Percentiles rank a stretch among this genome's conserved stretches.
Conservation (phyloP, 1,284 basidiomycete species). For the Ganoderma sinense region DNA sequence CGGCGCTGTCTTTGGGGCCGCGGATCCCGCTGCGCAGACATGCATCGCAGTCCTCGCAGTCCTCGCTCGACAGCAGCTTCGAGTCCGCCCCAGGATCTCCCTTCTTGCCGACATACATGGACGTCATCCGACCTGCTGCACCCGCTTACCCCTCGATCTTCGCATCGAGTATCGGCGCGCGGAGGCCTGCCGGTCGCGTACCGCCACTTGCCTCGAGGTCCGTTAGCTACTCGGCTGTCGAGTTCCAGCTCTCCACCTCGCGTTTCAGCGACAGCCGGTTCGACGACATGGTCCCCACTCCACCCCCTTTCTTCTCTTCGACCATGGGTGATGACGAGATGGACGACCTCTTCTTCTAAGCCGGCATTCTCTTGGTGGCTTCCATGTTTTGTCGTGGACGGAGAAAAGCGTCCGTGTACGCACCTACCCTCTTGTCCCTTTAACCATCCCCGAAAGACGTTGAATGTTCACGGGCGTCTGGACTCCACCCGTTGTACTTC, state of each 20-base stretch:
- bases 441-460: slow-evolving; percentile 21
- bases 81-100: slow-evolving; percentile 52
- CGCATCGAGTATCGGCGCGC: slow-evolving; percentile 26
- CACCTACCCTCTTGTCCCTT: slow-evolving; percentile 24
- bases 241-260: slow-evolving; percentile 33
- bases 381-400: slow-evolving; percentile 12
- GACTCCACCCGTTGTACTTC: not conserved
- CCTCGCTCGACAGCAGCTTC: slow-evolving; percentile 66
- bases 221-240: slow-evolving; percentile 38
- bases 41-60: slow-evolving; percentile 53
- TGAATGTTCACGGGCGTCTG: slow-evolving; percentile 17
- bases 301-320: slow-evolving; percentile 36
- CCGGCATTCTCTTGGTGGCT: slow-evolving; percentile 1
- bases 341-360: slow-evolving; percentile 36
- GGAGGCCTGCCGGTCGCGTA: slow-evolving; percentile 22
- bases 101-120: slow-evolving; percentile 45
- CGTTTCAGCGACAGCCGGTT: slow-evolving; percentile 29
- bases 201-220: slow-evolving; percentile 26
- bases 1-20: slow-evolving; percentile 59
- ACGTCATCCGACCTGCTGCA: slow-evolving; percentile 30
- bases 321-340: slow-evolving; percentile 34
- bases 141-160: slow-evolving; percentile 28
- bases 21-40: slow-evolving; percentile 54
- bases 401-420: slow-evolving; percentile 28
- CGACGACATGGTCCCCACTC: slow-evolving; percentile 32